Base-by-base conservation (phyloP, 306 rosid species). In the Fragaria ananassa region DNA sequence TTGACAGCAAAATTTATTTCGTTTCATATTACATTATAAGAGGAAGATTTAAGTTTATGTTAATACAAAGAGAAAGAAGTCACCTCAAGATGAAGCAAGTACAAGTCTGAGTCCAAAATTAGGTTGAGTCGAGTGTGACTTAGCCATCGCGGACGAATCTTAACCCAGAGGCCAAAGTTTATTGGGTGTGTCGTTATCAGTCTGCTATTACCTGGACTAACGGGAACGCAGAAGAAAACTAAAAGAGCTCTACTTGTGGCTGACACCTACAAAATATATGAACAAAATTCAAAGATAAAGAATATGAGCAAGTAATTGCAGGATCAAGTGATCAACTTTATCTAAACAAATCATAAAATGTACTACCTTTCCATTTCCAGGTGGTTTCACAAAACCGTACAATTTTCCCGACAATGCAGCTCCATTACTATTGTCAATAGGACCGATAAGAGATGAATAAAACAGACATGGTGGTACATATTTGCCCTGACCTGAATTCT, bases 161-260 rank as follows among this genome's bases (percentile, higher is more conserved):
- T 89, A 14, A 42, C 45, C 45, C 10, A 42, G 23, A 74, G 0
- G 17, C 89, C 93, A 45, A 87, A 92, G 79, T 94, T 94, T 81
- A 97, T 87, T 18, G 96, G 97, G 83, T 87, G 86, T 79, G 84
- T 75, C 91, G 94, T 87, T 86, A 92, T 87, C 76, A 92, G 47
- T 84, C 98, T 90, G 89, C 98, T 92, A 65, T 78, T 83, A 70
- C 97, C 98, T 10, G 96, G 98, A 85, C 98, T 90, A 58, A 94
- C 95, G 2, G 97, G 98, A 71, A 91, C 1, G 50, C 98, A 90
- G 53, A 90, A 75, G 81, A 94, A 94, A 82, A 90, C 74, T 63
- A 90, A 73, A 73, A 77, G 6, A 23, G 74, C 23, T 47, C 83
- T 88, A 12, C 85, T 68, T 81, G 72, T 77, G 14, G 1, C 62